Base-by-base conservation (phyloP, 2,329 filamentous ascomycete genomes). In the Mariannaea elegans region DNA sequence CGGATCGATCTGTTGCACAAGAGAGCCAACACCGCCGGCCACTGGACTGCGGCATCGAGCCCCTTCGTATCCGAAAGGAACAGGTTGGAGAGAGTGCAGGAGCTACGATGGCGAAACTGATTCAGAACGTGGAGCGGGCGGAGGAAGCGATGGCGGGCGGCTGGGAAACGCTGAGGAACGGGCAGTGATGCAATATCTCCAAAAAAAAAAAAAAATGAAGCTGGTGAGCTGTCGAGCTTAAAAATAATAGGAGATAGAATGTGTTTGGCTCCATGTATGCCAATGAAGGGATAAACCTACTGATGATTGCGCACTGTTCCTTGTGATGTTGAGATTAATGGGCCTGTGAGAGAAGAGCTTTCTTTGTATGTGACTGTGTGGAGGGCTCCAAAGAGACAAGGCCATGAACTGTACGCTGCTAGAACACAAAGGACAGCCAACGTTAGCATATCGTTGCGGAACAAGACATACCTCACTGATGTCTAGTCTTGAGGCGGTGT, bases 401-500 rank as follows among this genome's bases (percentile, higher is more conserved):
- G n/a, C n/a, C 18, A 23, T 19, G 19, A 29, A 31, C 14, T 21
- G n/a, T n/a, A n/a, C n/a, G 24, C 24, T 9, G 24, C 9, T 9
- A 27, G 24, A 27, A 21, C 10, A 42, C 16, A 45, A n/a, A 9
- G 36, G 13, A 24, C 5, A 24, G 5, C 19, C 60, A 66, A 61
- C 38, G 60, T 68, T 57, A 66, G 68, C 54, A 56, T 45, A 52
- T 47, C 21, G 50, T 36, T 18, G 64, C 34, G 24, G 27, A 34
- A 49, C 13, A 46, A 59, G 36, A 72, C 69, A 60, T 64, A 72
- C 70, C 69, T 70, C 59, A 47, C 10, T 56, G 8, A 3, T 16
- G 24, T 59, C 66, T 65, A 61, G 31, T 59, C 46, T 70, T 62
- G 41, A 56, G 53, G 47, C 29, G 38, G 65, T 71, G 71, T 73